phyloP scores from a whole-genome alignment of 208 protist genomes.

The Leishmania arabica region DNA sequence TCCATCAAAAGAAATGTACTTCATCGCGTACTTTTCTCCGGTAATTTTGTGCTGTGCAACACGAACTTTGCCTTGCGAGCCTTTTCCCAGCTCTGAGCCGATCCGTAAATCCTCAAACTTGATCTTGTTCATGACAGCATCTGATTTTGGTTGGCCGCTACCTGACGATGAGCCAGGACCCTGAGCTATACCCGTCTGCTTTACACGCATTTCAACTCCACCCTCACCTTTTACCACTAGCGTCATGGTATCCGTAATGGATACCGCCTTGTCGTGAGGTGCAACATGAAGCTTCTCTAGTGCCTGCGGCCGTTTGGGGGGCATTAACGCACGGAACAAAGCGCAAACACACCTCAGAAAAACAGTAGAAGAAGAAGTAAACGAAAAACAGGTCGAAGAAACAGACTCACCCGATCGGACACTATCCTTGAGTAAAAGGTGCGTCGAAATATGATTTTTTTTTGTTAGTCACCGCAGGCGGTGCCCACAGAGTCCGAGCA shows the following conservation, averaged over 20 bases:
- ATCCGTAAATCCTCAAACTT: constrained; percentile 88
- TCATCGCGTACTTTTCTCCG: constrained; percentile 84
- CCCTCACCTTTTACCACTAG: constrained; percentile 89
- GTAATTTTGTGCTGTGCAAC: constrained; percentile 74
- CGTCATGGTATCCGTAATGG: constrained; percentile 91
- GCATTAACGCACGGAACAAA: constrained; percentile 44
- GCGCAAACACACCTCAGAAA: neutral
- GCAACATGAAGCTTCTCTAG: constrained; percentile 68
- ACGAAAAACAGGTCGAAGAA: neutral
- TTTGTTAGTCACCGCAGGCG: neutral
- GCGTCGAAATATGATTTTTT: neutral
- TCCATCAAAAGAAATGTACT: constrained; percentile 80
- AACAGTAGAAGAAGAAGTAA: neutral
- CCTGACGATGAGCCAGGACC: constrained; percentile 23
- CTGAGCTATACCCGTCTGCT: constrained; percentile 78
- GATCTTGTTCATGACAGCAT: constrained; percentile 76
- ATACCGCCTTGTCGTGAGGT: constrained; percentile 70
- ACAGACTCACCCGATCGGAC: neutral
- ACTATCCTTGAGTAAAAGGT: neutral
- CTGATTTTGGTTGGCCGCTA: constrained; percentile 25
- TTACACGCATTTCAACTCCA: constrained; percentile 87
- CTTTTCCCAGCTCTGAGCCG: constrained; percentile 77
- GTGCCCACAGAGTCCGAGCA: neutral
- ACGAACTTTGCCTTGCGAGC: constrained; percentile 89
- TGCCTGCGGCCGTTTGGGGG: constrained; percentile 72